Evolutionary conservation across 257 asterid genomes (phyloP).

Genomic region (Solanum arcanum): DNA sequence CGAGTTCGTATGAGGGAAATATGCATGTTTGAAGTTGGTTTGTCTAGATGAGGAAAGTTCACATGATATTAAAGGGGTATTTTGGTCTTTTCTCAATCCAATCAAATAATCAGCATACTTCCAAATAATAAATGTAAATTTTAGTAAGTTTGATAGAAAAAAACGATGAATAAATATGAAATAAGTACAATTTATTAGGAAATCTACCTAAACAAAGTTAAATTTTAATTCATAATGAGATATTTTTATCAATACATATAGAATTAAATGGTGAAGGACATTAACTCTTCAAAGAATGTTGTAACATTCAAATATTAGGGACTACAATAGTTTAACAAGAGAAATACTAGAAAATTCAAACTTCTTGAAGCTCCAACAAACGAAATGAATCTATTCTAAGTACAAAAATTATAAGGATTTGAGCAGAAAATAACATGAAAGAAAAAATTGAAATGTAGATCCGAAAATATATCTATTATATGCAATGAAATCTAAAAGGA

Average conservation of each 20-base stretch:
- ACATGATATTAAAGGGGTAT: too few species aligned
- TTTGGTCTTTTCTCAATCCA: too few species aligned
- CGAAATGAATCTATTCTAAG: neutral
- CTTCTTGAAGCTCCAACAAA: neutral
- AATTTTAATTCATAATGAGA: neutral
- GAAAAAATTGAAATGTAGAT: neutral
- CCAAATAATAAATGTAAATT: neutral
- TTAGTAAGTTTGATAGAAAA: neutral
- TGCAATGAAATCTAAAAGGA: neutral
- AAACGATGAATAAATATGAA: neutral
- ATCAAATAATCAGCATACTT: too few species aligned
- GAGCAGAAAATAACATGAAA: neutral
- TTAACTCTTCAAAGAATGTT: neutral
- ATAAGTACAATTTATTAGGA: neutral
- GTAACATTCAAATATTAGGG: neutral
- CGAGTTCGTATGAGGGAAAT: too few species aligned
- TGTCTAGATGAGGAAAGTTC: too few species aligned
- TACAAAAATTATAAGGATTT: neutral
- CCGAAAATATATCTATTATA: too few species aligned
- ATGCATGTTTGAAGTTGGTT: too few species aligned
- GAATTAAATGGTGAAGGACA: neutral
- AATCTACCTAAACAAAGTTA: neutral
- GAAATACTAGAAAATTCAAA: neutral
- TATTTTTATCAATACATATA: neutral
- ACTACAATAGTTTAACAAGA: neutral